Percentiles rank a stretch among this genome's conserved stretches.
Evolutionary conservation across 257 asterid species (phyloP).

Genomic region (Nicotiana otophora): DNA sequence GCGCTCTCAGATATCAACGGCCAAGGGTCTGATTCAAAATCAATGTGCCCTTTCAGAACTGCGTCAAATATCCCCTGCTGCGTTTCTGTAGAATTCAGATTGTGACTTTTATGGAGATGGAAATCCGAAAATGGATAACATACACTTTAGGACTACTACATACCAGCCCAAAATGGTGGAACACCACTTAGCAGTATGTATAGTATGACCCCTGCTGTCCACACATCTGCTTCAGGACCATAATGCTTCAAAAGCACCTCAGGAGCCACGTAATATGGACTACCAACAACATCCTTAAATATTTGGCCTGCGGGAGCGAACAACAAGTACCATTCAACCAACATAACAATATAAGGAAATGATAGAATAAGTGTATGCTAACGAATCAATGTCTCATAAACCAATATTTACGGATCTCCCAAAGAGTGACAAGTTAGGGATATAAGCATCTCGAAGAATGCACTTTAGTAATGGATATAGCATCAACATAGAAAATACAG

Average conservation of each 20-base stretch:
- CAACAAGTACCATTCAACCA: background rate
- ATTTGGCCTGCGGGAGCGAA: background rate
- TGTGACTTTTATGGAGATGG: background rate
- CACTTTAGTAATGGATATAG: background rate
- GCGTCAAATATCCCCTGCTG: background rate
- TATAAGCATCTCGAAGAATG: background rate
- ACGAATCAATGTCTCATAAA: background rate
- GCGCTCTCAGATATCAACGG: conserved; percentile 12
- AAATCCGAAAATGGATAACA: background rate
- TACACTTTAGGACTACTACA: background rate
- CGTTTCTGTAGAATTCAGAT: background rate
- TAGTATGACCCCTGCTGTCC: conserved; percentile 8
- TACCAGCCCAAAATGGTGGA: conserved; percentile 16
- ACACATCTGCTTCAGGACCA: conserved; percentile 14
- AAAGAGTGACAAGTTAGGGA: background rate
- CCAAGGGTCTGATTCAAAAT: conserved; percentile 15
- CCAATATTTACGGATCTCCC: background rate
- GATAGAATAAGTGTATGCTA: background rate
- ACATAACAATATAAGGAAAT: background rate
- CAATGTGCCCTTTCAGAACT: conserved; percentile 9
- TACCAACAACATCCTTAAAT: conserved; percentile 12
- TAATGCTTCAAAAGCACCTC: conserved; percentile 14
- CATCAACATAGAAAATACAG: background rate
- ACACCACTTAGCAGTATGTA: conserved; percentile 14
- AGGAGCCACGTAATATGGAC: conserved; percentile 15